phyloP scores from a whole-genome alignment of 2,329 filamentous ascomycete genomes.

The Penicillium sp. region DNA sequence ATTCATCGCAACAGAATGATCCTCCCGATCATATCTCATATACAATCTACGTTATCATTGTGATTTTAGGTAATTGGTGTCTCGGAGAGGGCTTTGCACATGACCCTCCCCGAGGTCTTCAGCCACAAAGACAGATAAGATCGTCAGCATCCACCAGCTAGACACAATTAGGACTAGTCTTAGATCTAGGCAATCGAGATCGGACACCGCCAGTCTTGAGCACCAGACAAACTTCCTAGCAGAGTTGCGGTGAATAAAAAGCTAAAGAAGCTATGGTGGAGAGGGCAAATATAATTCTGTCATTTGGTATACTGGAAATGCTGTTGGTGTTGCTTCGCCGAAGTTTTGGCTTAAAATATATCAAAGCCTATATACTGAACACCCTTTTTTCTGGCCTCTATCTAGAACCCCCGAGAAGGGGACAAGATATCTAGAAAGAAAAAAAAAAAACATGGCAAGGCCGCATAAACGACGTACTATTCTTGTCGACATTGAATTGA shows the following conservation, averaged over 20 bases:
- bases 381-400: too few species aligned
- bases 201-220: conserved; percentile 4
- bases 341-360: neutral
- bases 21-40: neutral
- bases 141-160: conserved; percentile 5
- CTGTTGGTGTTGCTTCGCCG: neutral
- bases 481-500: neutral
- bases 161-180: conserved; percentile 4
- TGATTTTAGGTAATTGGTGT: neutral
- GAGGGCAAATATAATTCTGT: neutral
- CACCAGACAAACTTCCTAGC: neutral
- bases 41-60: neutral
- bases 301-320: neutral
- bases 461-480: neutral
- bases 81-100: neutral
- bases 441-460: too few species aligned
- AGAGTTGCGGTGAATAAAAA: neutral
- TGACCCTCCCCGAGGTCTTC: neutral
- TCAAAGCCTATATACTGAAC: too few species aligned
- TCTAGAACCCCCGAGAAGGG: too few species aligned
- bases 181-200: conserved; percentile 3
- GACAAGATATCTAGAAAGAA: neutral
- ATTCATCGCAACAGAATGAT: neutral
- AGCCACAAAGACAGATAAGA: conserved; percentile 5
- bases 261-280: neutral